Conservation (phyloP, 1,284 basidiomycete species). For the Apiotrichum domesticum region DNA sequence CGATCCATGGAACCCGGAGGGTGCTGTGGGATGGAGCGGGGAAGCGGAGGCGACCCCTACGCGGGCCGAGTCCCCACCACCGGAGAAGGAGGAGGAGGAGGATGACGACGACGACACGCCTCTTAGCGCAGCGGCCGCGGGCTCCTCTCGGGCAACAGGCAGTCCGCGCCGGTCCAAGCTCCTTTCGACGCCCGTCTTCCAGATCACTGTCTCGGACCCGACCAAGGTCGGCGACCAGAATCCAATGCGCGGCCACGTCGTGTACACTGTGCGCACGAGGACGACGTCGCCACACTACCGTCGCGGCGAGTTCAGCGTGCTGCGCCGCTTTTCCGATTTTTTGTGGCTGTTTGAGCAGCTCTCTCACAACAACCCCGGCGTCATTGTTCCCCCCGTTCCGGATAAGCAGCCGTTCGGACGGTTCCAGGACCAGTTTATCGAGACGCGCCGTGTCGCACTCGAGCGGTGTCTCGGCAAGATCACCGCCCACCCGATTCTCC, state of each 20-base stretch:
- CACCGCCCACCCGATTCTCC: slow-evolving; percentile 76
- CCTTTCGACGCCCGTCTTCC: slow-evolving; percentile 48
- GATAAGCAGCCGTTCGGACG: slow-evolving; percentile 89
- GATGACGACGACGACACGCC: slow-evolving; percentile 2
- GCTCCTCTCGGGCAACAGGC: neutral
- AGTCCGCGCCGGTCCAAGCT: slow-evolving; percentile 18
- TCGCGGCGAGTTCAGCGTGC: slow-evolving; percentile 77
- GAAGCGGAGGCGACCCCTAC: neutral
- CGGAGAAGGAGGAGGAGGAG: slow-evolving; percentile 16
- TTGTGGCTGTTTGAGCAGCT: slow-evolving; percentile 92
- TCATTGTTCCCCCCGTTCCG: slow-evolving; percentile 92
- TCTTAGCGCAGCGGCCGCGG: neutral
- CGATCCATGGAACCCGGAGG: slow-evolving; percentile 9
- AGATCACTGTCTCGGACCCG: slow-evolving; percentile 83
- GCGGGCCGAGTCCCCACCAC: neutral
- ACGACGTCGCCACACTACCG: slow-evolving; percentile 77
- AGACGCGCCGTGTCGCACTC: slow-evolving; percentile 72
- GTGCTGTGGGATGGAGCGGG: slow-evolving; percentile 26
- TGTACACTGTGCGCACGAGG: slow-evolving; percentile 89
- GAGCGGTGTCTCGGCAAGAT: slow-evolving; percentile 85
- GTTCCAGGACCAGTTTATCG: slow-evolving; percentile 82
- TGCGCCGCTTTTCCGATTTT: slow-evolving; percentile 94
- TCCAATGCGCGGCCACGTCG: slow-evolving; percentile 81
- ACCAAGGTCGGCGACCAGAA: slow-evolving; percentile 90
- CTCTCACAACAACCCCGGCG: slow-evolving; percentile 87